Base-by-base conservation (phyloP, 2,329 filamentous ascomycete genomes). In the Diplodia mutila region DNA sequence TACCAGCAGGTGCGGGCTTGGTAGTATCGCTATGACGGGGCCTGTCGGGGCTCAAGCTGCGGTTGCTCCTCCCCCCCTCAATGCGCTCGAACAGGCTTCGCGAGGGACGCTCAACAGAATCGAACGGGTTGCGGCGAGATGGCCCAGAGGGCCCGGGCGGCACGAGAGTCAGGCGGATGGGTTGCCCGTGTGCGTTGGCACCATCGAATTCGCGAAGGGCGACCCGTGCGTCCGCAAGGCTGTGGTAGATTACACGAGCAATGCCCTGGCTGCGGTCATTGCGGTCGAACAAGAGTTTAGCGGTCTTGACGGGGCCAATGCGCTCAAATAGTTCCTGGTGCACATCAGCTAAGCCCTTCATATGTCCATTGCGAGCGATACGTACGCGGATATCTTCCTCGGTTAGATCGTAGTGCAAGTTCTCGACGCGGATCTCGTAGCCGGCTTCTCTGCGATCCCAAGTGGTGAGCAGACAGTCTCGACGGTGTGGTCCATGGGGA, bases 341-440 rank as follows among this genome's bases (percentile, higher is more conserved):
- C 51, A 18, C 11, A 52, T 54, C 63, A 69, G 65, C 32, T n/a
- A 29, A n/a, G 32, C 64, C 52, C n/a, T 6, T 9, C n/a, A 42
- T 37, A 1, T 37, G 46, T 21, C 25, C 29, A 0, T 21, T 25
- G 25, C 11, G 8, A 52, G 21, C 37, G 14, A 53, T 4, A 72
- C 80, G 65, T 83, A 96, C 93, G 74, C 91, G 86, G 65, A 97
- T 85, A 75, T 97, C 94, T 46, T 90, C 89, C 78, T 94, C 89
- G 14, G 91, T 94, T 70, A 97, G 85, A 69, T 97, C 94, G 79
- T 97, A 97, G 79, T 97, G 94, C 68, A 97, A 83, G 77, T 97
- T 97, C 69, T 96, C 92, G 69, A 97, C 90, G 71, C 90, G 90
- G 71, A 97, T 80, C 80, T 92, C 94, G 54, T 89, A 84, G 72